Base-by-base conservation (phyloP, 257 asterid species). In the Nicotiana knightiana region DNA sequence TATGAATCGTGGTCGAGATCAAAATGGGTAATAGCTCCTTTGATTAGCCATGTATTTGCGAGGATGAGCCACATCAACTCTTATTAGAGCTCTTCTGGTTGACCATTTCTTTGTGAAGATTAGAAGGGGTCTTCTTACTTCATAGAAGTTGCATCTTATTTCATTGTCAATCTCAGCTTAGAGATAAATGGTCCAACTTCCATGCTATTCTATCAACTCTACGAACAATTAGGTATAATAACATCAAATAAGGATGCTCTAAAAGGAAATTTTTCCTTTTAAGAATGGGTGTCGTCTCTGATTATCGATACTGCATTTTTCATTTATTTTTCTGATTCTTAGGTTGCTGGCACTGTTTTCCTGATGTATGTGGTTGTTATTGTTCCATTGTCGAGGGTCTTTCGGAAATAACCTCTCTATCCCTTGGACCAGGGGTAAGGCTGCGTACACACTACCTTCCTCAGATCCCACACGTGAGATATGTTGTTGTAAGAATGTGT, bases 131-230 rank as follows among this genome's bases (percentile, higher is more conserved):
- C 35, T 21, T 24, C 21, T 21, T 59, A 1, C 48, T 71, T 46
- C 46, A n/a, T 4, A 21, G 30, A 28, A 28, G 55, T 43, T 33
- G 59, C n/a, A 70, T 24, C 58, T 43, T 3, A n/a, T 51, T 68
- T 21, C 57, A 68, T 68, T 39, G 32, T 21, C 46, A 70, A 43
- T 37, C 77, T 9, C 77, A 68, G 55, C 9, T 68, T 68, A 13
- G 55, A 37, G 15, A 17, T 37, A 39, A 37, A 37, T 70, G 21
- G 18, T n/a, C 57, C 3, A 43, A 43, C 18, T 70, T 70, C 32
- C 58, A 70, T 43, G 77, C 48, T 70, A 43, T 70, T 70, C 58
- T 43, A 70, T 70, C 35, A 43, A 70, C 26, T 70, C 78, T 70
- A 43, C 58, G 46, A 70, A 71, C 39, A 46, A 46, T 24, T 46